Evolutionary conservation across 2,329 filamentous ascomycete species (phyloP), one percentile per base, ranked within the genome.

Genomic region (Plenodomus lindquistii): DNA sequence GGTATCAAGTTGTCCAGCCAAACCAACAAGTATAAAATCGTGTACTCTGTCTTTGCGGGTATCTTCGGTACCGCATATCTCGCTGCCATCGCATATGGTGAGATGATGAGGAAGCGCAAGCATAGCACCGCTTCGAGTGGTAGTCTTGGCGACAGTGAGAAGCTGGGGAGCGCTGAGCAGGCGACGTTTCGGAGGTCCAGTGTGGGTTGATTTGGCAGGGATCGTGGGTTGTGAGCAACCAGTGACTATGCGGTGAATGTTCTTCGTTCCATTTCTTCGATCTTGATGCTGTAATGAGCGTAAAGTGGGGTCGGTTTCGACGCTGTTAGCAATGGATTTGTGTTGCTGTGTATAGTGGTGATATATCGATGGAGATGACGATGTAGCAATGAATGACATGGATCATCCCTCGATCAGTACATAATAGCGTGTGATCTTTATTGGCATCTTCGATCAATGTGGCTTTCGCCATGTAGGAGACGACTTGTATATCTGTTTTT

Each of bases 21-120:
- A 6, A 40, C 39, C 16, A 55, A 36, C 1, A 22, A 38, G 6
- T 55, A 55, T 36, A 27, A 75, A 6, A 76, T 80, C 48, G 76
- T 71, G 1, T 81, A 80, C 50, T 69, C 70, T 3, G 73, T 79
- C 15, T 67, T 79, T 22, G 76, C 77, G 16, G 79, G 73, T 2
- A 48, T 78, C 21, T 69, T 81, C 42, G 77, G 72, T 39, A 38
- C 77, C 7, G 42, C 71, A 2, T 80, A 79, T 58, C 50, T 76
- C 8, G 50, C 57, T 16, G 57, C 60, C 31, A 54, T 62, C 29
- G 46, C 63, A 15, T 39, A 44, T 29, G 55, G 55, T 29, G 55
- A 58, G 46, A 40, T 29, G 19, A 17, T 40, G 38, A 27, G 38
- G 22, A 40, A 40, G 38, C n/a, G 38, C 13, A 24, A 40, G 38